Evolutionary conservation across 1,139 yeast species (phyloP).

Genomic region (Hansenula sp.): DNA sequence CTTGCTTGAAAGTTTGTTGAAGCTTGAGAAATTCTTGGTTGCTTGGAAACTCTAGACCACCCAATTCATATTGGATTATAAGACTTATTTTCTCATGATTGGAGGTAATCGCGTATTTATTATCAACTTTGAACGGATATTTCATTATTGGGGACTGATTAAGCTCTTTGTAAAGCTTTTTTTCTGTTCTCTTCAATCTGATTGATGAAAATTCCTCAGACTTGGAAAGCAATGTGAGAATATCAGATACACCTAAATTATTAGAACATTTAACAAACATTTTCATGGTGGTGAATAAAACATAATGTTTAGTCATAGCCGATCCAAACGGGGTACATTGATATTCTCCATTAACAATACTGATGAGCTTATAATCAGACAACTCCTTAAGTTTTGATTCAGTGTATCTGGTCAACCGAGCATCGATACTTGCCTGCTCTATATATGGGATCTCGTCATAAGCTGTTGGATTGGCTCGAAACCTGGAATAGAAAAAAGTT

Average conservation of each 20-base stretch:
- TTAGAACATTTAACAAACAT: constrained; percentile 22
- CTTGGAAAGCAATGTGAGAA: constrained; percentile 28
- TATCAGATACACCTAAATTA: constrained; percentile 19
- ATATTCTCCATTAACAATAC: constrained; percentile 12
- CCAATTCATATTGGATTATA: constrained; percentile 41
- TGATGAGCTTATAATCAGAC: constrained; percentile 26
- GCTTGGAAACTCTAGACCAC: constrained; percentile 40
- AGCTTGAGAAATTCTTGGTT: constrained; percentile 34
- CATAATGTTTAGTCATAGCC: constrained; percentile 43
- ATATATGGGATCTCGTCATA: constrained; percentile 27
- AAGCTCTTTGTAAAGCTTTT: constrained; percentile 36
- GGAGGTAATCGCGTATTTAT: constrained; percentile 19
- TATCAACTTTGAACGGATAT: constrained; percentile 20
- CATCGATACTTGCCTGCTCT: constrained; percentile 19
- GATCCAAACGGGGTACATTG: constrained; percentile 35
- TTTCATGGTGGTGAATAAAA: constrained; percentile 38
- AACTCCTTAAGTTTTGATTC: constrained; percentile 28
- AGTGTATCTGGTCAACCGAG: constrained; percentile 28
- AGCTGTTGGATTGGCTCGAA: constrained; percentile 32
- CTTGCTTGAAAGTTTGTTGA: constrained; percentile 36
- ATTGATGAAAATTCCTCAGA: constrained; percentile 36
- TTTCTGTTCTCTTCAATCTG: constrained; percentile 39
- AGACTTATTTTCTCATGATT: constrained; percentile 32
- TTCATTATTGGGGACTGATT: constrained; percentile 33
- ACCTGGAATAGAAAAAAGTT: constrained; percentile 49